Evolutionary conservation across 495 filamentous ascomycete genomes (phyloP).

Genomic region (Neurospora africana): DNA sequence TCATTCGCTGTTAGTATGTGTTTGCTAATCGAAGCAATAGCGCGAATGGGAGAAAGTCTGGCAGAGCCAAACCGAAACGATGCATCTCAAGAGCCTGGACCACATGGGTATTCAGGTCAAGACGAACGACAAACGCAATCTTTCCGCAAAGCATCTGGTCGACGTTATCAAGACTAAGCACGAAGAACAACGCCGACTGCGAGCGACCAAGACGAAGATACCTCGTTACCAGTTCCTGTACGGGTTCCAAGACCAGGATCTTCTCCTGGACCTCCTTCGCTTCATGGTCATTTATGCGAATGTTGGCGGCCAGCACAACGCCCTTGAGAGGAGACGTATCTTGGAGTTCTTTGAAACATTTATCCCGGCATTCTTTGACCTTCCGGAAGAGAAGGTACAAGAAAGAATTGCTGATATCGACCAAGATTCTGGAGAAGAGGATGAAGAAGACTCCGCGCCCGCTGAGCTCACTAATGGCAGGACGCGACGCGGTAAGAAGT

Average conservation of each 20-base stretch:
- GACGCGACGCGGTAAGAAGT: slow-evolving; percentile 59
- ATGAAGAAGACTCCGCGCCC: slow-evolving; percentile 52
- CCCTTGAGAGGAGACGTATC: slow-evolving; percentile 63
- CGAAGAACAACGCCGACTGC: slow-evolving; percentile 66
- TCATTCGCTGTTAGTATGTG: background rate
- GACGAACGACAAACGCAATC: slow-evolving; percentile 75
- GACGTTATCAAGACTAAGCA: slow-evolving; percentile 78
- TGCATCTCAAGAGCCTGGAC: slow-evolving; percentile 91
- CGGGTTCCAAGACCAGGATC: slow-evolving; percentile 61
- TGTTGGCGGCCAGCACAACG: slow-evolving; percentile 52
- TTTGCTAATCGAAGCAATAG: slow-evolving; percentile 26
- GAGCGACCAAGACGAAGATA: slow-evolving; percentile 47
- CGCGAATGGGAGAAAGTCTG: slow-evolving; percentile 99
- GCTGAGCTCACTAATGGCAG: slow-evolving; percentile 47
- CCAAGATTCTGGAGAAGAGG: slow-evolving; percentile 52
- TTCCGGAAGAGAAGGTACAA: slow-evolving; percentile 65
- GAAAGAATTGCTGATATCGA: slow-evolving; percentile 65
- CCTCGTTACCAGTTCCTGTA: slow-evolving; percentile 64
- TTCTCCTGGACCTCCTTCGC: slow-evolving; percentile 71
- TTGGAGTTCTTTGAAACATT: slow-evolving; percentile 80
- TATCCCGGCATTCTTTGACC: slow-evolving; percentile 77
- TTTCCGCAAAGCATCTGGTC: slow-evolving; percentile 74
- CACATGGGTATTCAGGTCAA: slow-evolving; percentile 87
- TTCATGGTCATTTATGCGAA: slow-evolving; percentile 69
- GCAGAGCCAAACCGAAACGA: slow-evolving; percentile 82